Conservation (phyloP, 2,329 filamentous ascomycete species). For the Mycogone perniciosa region DNA sequence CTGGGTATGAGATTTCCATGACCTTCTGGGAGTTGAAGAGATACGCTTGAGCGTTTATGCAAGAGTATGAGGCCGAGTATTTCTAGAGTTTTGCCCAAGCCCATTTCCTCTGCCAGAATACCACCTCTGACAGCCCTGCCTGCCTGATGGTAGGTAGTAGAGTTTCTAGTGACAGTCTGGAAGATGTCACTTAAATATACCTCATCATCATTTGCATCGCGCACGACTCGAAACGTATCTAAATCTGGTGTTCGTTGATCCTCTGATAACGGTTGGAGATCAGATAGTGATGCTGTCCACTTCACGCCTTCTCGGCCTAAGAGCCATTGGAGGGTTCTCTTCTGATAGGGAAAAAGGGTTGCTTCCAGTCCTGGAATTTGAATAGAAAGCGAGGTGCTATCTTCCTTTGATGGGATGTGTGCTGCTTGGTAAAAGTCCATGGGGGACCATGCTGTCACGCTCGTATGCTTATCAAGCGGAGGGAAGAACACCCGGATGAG, state of each 20-base stretch:
- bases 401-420: slow-evolving; percentile 48
- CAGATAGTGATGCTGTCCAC: slow-evolving; percentile 29
- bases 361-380: slow-evolving; percentile 40
- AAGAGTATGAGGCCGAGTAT: slow-evolving; percentile 63
- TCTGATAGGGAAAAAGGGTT: slow-evolving; percentile 65
- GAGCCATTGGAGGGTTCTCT: slow-evolving; percentile 64
- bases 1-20: slow-evolving; percentile 41
- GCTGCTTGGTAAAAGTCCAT: slow-evolving; percentile 65
- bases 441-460: slow-evolving; percentile 33
- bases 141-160: slow-evolving; percentile 35
- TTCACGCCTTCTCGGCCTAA: slow-evolving; percentile 57
- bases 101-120: slow-evolving; percentile 77
- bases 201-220: slow-evolving; percentile 27
- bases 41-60: slow-evolving; percentile 33
- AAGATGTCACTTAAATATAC: slow-evolving; percentile 59
- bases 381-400: slow-evolving; percentile 32
- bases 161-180: slow-evolving; percentile 49
- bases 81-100: slow-evolving; percentile 74
- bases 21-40: slow-evolving; percentile 25
- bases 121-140: slow-evolving; percentile 48
- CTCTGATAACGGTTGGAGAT: slow-evolving; percentile 16
- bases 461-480: neutral
- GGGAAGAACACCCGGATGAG: slow-evolving; percentile 34
- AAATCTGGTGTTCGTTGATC: slow-evolving; percentile 7
- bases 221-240: slow-evolving; percentile 27